Percentiles rank a stretch among this genome's conserved stretches.
These are phyloP conservation scores for Lecanicillium sp. DNA, from an alignment of 2,329 filamentous ascomycete genomes.

Conservation along the genomic window DNA sequence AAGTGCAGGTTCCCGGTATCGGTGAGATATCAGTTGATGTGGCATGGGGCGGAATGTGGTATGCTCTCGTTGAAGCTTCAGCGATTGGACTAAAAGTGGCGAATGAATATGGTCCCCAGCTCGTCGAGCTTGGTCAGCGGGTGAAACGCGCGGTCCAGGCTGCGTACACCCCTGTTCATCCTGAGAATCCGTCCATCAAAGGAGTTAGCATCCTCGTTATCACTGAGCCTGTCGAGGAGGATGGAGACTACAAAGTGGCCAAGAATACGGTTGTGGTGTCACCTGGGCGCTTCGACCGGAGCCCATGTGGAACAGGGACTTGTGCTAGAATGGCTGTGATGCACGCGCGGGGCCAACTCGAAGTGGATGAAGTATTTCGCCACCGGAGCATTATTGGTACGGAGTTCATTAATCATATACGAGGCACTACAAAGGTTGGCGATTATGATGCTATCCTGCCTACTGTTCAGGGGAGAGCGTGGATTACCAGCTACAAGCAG, in stretches of 20 bases:
- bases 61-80: conserved; percentile 34
- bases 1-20: conserved; percentile 34
- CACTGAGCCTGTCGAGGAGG: conserved; percentile 28
- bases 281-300: conserved; percentile 39
- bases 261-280: conserved; percentile 38
- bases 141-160: conserved; percentile 34
- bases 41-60: conserved; percentile 42
- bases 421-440: conserved; percentile 32
- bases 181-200: conserved; percentile 34
- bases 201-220: conserved; percentile 36
- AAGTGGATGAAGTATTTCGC: conserved; percentile 30
- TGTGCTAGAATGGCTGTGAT: conserved; percentile 38
- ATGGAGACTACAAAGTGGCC: conserved; percentile 23
- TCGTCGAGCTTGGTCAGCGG: conserved; percentile 37
- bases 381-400: conserved; percentile 38
- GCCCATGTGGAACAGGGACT: conserved; percentile 41
- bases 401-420: conserved; percentile 34
- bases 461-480: conserved; percentile 36
- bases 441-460: conserved; percentile 34
- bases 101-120: conserved; percentile 25
- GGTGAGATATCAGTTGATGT: conserved; percentile 36
- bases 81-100: conserved; percentile 31
- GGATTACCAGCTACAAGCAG: conserved; percentile 40
- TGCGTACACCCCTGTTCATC: conserved; percentile 33
- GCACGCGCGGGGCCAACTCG: conserved; percentile 33